Percentiles rank a stretch among this genome's conserved stretches.
These are phyloP conservation scores for Mortierella alpina DNA, from an alignment of 192 early-diverging fungal genomes.

Conservation along the genomic window DNA sequence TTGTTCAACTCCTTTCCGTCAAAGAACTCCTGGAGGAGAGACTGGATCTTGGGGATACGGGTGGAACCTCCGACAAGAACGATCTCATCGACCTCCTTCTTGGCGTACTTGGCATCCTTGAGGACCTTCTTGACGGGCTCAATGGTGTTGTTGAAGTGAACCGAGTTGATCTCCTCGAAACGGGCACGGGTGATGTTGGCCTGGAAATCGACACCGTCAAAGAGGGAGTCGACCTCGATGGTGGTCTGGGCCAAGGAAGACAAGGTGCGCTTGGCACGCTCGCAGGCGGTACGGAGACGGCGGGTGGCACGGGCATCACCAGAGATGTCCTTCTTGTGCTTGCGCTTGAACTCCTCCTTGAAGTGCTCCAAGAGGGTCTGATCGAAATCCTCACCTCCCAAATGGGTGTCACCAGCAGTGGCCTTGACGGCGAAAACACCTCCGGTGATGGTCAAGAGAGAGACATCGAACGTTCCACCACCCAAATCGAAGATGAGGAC, in stretches of 20 bases:
- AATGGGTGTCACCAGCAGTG: slow-evolving; percentile 88
- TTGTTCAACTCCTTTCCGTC: slow-evolving; percentile 85
- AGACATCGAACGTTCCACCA: slow-evolving; percentile 92
- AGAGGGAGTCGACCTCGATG: slow-evolving; percentile 92
- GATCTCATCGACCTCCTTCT: slow-evolving; percentile 83
- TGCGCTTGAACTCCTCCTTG: slow-evolving; percentile 92
- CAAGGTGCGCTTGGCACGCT: slow-evolving; percentile 96
- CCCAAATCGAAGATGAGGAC: slow-evolving; percentile 88
- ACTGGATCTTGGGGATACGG: slow-evolving; percentile 93
- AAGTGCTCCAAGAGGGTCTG: slow-evolving; percentile 94
- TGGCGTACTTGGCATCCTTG: slow-evolving; percentile 86
- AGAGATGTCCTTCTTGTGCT: slow-evolving; percentile 83
- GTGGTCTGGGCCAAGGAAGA: slow-evolving; percentile 91
- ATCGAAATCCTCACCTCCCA: slow-evolving; percentile 90
- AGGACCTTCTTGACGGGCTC: slow-evolving; percentile 93
- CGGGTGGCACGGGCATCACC: slow-evolving; percentile 91
- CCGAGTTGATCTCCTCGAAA: slow-evolving; percentile 95
- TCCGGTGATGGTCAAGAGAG: slow-evolving; percentile 80
- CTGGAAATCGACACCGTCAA: slow-evolving; percentile 88
- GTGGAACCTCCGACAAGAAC: slow-evolving; percentile 92
- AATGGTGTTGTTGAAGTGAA: slow-evolving; percentile 91
- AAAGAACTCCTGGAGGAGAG: slow-evolving; percentile 82
- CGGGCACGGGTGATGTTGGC: slow-evolving; percentile 95
- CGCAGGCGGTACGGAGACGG: slow-evolving; percentile 93
- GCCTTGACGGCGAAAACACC: slow-evolving; percentile 88